These are phyloP conservation scores for Arachnomyces sp. DNA, from an alignment of 2,329 filamentous ascomycete species.

Conservation along the genomic window DNA sequence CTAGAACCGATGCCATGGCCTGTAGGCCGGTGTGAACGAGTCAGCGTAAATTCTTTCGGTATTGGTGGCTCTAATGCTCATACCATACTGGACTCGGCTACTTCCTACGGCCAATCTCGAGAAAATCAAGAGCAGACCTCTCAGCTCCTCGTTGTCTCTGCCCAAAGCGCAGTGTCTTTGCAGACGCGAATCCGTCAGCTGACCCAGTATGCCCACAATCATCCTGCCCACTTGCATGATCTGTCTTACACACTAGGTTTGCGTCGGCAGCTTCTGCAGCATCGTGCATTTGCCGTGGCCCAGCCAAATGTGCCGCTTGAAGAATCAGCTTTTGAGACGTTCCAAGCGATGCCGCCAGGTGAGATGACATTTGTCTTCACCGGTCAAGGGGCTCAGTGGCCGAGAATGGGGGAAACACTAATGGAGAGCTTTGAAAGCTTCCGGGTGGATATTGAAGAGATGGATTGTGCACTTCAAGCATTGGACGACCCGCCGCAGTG, in stretches of 20 bases:
- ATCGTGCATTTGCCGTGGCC: constrained; percentile 12
- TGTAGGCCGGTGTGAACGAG: neutral
- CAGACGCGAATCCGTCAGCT: neutral
- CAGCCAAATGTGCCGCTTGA: neutral
- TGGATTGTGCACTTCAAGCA: neutral
- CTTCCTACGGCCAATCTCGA: neutral
- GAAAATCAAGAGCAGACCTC: neutral
- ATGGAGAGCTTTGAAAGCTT: neutral
- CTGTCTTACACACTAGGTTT: constrained; percentile 19
- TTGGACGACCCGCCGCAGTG: neutral
- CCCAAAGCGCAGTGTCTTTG: neutral
- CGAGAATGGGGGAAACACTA: neutral
- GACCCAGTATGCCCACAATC: constrained; percentile 13
- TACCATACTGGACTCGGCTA: neutral
- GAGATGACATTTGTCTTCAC: neutral
- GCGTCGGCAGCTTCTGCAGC: constrained; percentile 12
- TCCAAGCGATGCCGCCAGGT: too few relatives aligned
- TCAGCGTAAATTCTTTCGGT: constrained; percentile 1
- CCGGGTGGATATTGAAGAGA: neutral
- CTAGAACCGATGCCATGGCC: neutral
- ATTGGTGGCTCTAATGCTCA: constrained; percentile 2
- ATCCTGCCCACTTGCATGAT: constrained; percentile 12
- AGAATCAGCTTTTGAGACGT: neutral
- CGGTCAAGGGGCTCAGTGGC: neutral
- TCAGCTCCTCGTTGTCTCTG: neutral